phyloP scores from a whole-genome alignment of 208 protist species.

The Trypanosoma congolense region DNA sequence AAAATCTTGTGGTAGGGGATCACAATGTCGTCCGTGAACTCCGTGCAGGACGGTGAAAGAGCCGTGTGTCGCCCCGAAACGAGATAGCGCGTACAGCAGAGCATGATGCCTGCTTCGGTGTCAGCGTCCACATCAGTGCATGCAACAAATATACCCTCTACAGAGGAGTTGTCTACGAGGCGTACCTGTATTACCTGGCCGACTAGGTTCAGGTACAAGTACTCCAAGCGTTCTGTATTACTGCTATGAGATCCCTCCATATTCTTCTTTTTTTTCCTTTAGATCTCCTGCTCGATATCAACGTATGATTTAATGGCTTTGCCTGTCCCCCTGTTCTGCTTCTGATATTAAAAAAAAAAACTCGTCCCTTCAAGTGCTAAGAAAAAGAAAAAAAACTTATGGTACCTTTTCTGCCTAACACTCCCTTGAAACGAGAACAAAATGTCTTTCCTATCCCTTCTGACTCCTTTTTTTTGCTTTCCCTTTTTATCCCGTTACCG shows the following conservation, averaged over 20 bases:
- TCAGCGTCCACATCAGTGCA: slow-evolving; percentile 62
- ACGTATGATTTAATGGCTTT: too few relatives aligned
- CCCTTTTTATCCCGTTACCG: too few relatives aligned
- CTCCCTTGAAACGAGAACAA: slow-evolving; percentile 6
- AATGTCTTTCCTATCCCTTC: not conserved
- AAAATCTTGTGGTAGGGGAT: slow-evolving; percentile 75
- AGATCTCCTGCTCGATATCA: not conserved
- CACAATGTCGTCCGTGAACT: slow-evolving; percentile 31
- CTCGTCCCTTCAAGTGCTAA: too few relatives aligned
- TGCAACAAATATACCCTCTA: slow-evolving; percentile 84
- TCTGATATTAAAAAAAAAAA: not conserved
- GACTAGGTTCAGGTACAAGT: slow-evolving; percentile 86
- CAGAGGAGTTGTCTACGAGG: slow-evolving; percentile 61
- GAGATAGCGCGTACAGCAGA: slow-evolving; percentile 57
- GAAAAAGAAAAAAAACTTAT: slow-evolving; percentile 10
- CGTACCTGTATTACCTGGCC: slow-evolving; percentile 76
- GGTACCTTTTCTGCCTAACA: too few relatives aligned
- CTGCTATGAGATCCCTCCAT: slow-evolving; percentile 47
- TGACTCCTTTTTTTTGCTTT: not conserved
- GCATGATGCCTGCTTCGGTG: slow-evolving; percentile 51
- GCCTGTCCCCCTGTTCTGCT: not conserved
- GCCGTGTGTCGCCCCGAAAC: slow-evolving; percentile 43
- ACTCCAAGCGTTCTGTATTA: slow-evolving; percentile 78
- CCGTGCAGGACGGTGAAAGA: slow-evolving; percentile 35
- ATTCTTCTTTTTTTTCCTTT: slow-evolving; percentile 3